These are phyloP conservation scores for Linnemannia zychae DNA, from an alignment of 192 early-diverging fungal genomes.

Conservation along the genomic window DNA sequence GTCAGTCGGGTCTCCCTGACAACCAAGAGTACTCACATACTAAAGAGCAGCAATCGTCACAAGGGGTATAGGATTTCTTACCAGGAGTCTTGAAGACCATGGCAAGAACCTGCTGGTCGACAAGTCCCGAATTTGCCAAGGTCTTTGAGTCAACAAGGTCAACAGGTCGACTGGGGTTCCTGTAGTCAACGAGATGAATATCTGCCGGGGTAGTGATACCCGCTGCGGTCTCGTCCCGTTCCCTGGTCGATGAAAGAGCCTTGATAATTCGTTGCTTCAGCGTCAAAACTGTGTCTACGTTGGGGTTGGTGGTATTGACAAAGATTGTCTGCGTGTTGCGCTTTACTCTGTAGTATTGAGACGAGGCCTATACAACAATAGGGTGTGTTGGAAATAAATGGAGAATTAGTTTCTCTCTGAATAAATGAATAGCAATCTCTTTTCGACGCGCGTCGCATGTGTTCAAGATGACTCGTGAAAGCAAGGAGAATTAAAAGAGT, in stretches of 20 bases:
- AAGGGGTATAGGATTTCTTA: constrained; percentile 15
- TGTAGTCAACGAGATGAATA: constrained; percentile 26
- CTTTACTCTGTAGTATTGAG: constrained; percentile 51
- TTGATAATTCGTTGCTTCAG: constrained; percentile 44
- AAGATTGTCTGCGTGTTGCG: constrained; percentile 46
- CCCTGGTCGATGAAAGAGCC: constrained; percentile 24
- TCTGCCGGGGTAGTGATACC: constrained; percentile 10
- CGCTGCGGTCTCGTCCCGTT: constrained; percentile 12
- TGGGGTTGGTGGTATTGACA: constrained; percentile 39
- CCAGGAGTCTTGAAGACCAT: constrained; percentile 37
- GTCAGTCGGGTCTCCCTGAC: not conserved
- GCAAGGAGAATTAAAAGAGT: not conserved
- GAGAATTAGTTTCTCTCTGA: not conserved
- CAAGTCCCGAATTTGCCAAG: constrained; percentile 28
- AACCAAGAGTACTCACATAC: not conserved
- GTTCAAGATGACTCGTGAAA: constrained; percentile 4
- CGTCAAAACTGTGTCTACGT: constrained; percentile 19
- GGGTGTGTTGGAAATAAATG: not conserved
- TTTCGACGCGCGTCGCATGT: not conserved
- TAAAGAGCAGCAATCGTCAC: not conserved
- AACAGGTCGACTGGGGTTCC: constrained; percentile 18
- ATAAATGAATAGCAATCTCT: not conserved
- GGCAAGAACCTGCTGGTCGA: constrained; percentile 45
- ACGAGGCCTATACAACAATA: constrained; percentile 2
- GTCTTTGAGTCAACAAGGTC: constrained; percentile 31